Conservation (phyloP, 805 yeast species). For the Jamesozyma spencerorum region DNA sequence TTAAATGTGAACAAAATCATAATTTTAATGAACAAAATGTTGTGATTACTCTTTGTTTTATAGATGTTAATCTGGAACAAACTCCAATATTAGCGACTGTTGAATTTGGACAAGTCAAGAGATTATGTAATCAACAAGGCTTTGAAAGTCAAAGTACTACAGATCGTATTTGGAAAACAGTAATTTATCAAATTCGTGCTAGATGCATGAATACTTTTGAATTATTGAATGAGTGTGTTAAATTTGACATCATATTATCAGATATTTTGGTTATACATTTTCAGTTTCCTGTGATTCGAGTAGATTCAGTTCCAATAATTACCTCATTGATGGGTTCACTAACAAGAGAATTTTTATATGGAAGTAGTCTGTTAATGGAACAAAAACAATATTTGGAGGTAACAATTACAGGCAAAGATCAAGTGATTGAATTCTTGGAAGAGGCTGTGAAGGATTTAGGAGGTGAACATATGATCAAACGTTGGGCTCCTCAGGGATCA, state of each 20-base stretch:
- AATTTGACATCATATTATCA: constrained; percentile 6
- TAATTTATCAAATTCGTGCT: neutral
- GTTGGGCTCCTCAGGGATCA: constrained; percentile 31
- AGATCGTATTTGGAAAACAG: constrained; percentile 1
- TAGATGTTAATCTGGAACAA: neutral
- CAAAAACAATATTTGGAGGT: constrained; percentile 10
- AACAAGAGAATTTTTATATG: neutral
- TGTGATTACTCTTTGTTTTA: neutral
- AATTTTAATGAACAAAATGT: no score
- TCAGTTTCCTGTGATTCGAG: neutral
- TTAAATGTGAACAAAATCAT: no score
- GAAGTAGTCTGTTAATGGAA: neutral
- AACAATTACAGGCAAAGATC: constrained; percentile 25
- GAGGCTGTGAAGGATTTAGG: constrained; percentile 24
- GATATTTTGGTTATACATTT: constrained; percentile 4
- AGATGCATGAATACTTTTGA: neutral
- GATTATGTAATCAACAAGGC: constrained; percentile 15
- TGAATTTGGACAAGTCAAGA: constrained; percentile 1
- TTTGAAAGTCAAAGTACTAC: constrained; percentile 4
- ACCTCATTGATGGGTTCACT: neutral
- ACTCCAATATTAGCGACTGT: neutral
- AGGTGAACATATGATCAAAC: constrained; percentile 15
- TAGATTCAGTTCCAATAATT: neutral
- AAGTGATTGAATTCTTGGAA: constrained; percentile 23
- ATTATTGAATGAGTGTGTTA: neutral